Percentiles rank a stretch among this genome's conserved stretches.
phyloP scores from a whole-genome alignment of 441 rosid species.

The Syzygium syzygioides region DNA sequence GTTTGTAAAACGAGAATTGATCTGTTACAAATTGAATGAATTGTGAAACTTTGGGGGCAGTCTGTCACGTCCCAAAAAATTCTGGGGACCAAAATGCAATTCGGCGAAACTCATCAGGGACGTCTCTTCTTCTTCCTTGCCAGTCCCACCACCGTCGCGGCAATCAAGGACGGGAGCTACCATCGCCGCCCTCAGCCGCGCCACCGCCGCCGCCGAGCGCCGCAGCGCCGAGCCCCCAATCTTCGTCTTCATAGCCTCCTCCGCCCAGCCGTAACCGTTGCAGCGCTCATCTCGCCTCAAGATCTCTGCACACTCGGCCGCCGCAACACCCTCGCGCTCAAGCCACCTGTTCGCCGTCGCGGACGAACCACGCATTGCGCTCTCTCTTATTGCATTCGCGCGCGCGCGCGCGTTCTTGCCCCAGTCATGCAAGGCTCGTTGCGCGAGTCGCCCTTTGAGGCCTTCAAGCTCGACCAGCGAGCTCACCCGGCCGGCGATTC shows the following conservation, averaged over 20 bases:
- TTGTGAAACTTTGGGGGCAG: background rate
- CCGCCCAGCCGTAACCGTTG: background rate
- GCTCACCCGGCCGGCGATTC: conserved; percentile 55
- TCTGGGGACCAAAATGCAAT: background rate
- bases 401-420: background rate
- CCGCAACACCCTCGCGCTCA: background rate
- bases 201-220: background rate
- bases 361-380: background rate
- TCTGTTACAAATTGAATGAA: background rate
- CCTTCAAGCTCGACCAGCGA: conserved; percentile 55
- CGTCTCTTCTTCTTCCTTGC: background rate
- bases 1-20: background rate
- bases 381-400: background rate
- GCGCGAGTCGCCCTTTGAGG: background rate
- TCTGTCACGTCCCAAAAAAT: background rate
- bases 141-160: background rate
- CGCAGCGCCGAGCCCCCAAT: background rate
- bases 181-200: background rate
- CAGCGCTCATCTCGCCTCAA: background rate
- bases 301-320: background rate
- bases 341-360: background rate
- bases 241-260: background rate
- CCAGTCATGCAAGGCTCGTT: background rate
- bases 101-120: background rate
- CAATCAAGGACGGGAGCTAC: background rate